These are phyloP conservation scores for Colletotrichum orbiculare DNA, from an alignment of 2,329 filamentous ascomycete genomes.

Conservation along the genomic window DNA sequence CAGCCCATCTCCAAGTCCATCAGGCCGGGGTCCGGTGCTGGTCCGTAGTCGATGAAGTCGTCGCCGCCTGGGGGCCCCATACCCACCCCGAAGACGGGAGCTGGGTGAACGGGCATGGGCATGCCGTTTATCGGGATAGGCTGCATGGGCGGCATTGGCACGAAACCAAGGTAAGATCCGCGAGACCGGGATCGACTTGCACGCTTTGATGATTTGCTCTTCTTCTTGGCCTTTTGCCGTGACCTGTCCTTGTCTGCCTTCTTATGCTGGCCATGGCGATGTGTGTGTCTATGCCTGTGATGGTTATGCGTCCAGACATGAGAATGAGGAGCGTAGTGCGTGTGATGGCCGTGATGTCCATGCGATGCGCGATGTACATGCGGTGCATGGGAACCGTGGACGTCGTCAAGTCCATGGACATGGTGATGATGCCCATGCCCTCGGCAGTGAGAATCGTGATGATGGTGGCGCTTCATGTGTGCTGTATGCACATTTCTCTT, in stretches of 20 bases:
- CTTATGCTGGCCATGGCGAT: not conserved
- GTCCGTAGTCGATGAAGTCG: slow-evolving; percentile 34
- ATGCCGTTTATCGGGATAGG: not conserved
- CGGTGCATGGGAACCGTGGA: not conserved
- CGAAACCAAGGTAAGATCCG: slow-evolving; percentile 4
- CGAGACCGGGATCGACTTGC: not conserved
- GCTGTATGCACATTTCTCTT: not conserved
- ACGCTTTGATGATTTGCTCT: not conserved
- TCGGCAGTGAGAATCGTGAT: not conserved
- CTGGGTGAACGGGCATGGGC: slow-evolving; percentile 15
- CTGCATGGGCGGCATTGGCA: slow-evolving; percentile 26
- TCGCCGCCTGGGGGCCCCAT: slow-evolving; percentile 4
- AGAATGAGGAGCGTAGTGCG: not conserved
- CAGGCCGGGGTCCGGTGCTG: slow-evolving; percentile 21
- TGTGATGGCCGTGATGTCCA: not conserved
- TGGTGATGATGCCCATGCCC: not conserved
- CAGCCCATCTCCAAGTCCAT: slow-evolving; percentile 19
- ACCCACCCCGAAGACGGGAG: slow-evolving; percentile 12
- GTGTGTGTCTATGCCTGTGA: slow-evolving; percentile 7
- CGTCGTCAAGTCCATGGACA: not conserved
- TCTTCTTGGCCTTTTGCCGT: not conserved
- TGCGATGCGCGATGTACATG: not conserved
- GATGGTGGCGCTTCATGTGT: not conserved
- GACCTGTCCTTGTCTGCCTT: not conserved
- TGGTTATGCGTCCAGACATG: slow-evolving; percentile 24